phyloP scores from a whole-genome alignment of 306 rosid genomes.

The Vicia faba region DNA sequence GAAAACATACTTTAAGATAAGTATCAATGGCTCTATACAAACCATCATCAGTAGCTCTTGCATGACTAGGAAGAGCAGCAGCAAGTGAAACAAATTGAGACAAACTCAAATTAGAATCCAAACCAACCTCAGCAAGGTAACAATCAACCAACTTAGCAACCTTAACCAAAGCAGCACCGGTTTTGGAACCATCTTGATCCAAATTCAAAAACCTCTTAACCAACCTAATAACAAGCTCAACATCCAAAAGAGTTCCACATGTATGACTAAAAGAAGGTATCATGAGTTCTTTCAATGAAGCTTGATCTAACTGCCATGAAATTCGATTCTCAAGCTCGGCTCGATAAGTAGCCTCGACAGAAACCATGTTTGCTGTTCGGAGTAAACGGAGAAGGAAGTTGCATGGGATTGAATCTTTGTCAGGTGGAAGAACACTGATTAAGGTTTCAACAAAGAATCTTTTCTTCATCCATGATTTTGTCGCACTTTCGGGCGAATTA shows the following conservation, averaged over 20 bases:
- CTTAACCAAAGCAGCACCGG: slow-evolving; percentile 67
- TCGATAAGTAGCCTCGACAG: slow-evolving; percentile 58
- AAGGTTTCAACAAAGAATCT: slow-evolving; percentile 89
- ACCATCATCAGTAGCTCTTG: slow-evolving; percentile 83
- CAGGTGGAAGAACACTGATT: slow-evolving; percentile 82
- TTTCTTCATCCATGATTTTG: slow-evolving; percentile 79
- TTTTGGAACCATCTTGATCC: slow-evolving; percentile 57
- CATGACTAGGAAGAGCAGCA: slow-evolving; percentile 69
- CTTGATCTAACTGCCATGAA: slow-evolving; percentile 85
- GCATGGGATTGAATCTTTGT: slow-evolving; percentile 82
- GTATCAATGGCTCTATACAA: slow-evolving; percentile 92
- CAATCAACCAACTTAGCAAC: slow-evolving; percentile 80
- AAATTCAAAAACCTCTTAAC: slow-evolving; percentile 66
- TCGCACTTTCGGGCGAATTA: slow-evolving; percentile 50
- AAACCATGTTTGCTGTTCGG: slow-evolving; percentile 80
- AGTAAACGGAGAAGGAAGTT: slow-evolving; percentile 84
- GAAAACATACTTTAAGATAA: slow-evolving; percentile 71
- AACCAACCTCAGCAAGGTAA: slow-evolving; percentile 79
- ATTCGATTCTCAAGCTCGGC: slow-evolving; percentile 73
- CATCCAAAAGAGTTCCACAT: slow-evolving; percentile 76
- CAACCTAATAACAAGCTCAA: slow-evolving; percentile 65
- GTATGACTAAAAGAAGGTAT: slow-evolving; percentile 92
- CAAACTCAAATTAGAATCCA: slow-evolving; percentile 63
- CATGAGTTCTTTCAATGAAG: slow-evolving; percentile 75
- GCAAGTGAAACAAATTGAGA: slow-evolving; percentile 66